A percentile compares a stretch with the other conserved stretches of the same genome.
Conservation (phyloP, 805 yeast species). For the Candida fluviatilis region DNA sequence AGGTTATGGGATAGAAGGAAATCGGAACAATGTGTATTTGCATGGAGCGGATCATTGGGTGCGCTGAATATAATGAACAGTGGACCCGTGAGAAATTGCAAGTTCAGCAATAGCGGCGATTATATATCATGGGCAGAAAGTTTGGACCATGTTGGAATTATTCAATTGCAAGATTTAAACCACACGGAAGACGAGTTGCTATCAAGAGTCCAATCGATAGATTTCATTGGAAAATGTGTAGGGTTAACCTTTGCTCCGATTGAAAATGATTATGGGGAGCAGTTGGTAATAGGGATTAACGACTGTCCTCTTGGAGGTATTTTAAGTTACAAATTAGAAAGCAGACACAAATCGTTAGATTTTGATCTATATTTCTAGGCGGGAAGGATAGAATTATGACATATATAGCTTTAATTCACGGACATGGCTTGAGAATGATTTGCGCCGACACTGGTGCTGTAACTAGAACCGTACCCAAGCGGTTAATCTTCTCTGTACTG, state of each 20-base stretch:
- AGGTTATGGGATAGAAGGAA: slow-evolving; percentile 49
- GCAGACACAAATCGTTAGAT: slow-evolving; percentile 32
- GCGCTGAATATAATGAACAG: slow-evolving; percentile 17
- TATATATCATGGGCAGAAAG: slow-evolving; percentile 54
- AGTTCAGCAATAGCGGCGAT: slow-evolving; percentile 44
- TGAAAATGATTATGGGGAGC: slow-evolving; percentile 43
- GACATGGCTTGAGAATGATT: too few relatives aligned
- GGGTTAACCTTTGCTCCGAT: slow-evolving; percentile 48
- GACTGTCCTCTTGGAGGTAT: slow-evolving; percentile 59
- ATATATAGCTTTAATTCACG: background rate
- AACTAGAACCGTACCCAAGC: too few relatives aligned
- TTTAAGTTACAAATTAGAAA: slow-evolving; percentile 41
- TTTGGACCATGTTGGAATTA: slow-evolving; percentile 52
- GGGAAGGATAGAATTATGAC: background rate
- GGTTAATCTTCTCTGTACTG: too few relatives aligned
- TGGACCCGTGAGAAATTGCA: slow-evolving; percentile 52
- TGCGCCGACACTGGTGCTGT: too few relatives aligned
- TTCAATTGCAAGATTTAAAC: slow-evolving; percentile 32
- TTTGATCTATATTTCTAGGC: slow-evolving; percentile 31
- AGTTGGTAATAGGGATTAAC: slow-evolving; percentile 49
- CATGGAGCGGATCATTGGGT: slow-evolving; percentile 36
- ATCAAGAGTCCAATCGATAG: slow-evolving; percentile 42
- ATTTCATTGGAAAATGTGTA: slow-evolving; percentile 54
- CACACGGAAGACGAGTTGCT: slow-evolving; percentile 10
- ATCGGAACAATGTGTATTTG: slow-evolving; percentile 17